These are phyloP conservation scores for Pseudopithomyces chartarum DNA, from an alignment of 2,329 filamentous ascomycete genomes.

Conservation along the genomic window DNA sequence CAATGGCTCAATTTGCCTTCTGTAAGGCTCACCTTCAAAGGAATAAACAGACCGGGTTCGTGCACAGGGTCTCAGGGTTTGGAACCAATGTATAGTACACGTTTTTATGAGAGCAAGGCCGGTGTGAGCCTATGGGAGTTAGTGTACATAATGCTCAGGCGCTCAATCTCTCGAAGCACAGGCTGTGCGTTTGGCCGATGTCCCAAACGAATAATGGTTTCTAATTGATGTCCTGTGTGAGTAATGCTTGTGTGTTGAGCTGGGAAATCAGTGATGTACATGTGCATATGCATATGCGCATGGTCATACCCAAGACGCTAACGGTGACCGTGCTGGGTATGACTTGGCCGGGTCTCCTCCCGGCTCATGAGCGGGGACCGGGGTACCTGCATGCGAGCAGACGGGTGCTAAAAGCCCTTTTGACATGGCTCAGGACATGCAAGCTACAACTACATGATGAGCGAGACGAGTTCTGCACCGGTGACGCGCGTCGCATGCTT, in stretches of 20 bases:
- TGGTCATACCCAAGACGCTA: background rate
- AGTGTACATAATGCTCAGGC: background rate
- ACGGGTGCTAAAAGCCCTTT: no score
- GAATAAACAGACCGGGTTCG: no score
- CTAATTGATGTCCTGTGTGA: no score
- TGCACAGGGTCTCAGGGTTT: background rate
- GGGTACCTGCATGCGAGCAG: no score
- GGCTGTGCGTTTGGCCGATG: no score
- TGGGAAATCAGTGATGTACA: background rate
- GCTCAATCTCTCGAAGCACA: no score
- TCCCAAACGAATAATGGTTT: no score
- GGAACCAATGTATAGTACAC: background rate
- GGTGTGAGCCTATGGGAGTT: background rate
- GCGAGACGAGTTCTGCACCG: conserved; percentile 1
- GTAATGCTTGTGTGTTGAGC: background rate
- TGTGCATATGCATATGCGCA: background rate
- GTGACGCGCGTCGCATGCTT: conserved; percentile 33
- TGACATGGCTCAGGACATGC: background rate
- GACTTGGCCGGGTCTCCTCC: background rate
- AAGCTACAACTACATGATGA: background rate
- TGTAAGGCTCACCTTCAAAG: no score
- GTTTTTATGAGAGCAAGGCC: background rate
- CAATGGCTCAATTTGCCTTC: no score
- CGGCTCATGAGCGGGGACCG: background rate
- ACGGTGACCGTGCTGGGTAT: background rate